Evolutionary conservation across 768 basidiomycete species (phyloP).

Genomic region (Kwoniella pini): DNA sequence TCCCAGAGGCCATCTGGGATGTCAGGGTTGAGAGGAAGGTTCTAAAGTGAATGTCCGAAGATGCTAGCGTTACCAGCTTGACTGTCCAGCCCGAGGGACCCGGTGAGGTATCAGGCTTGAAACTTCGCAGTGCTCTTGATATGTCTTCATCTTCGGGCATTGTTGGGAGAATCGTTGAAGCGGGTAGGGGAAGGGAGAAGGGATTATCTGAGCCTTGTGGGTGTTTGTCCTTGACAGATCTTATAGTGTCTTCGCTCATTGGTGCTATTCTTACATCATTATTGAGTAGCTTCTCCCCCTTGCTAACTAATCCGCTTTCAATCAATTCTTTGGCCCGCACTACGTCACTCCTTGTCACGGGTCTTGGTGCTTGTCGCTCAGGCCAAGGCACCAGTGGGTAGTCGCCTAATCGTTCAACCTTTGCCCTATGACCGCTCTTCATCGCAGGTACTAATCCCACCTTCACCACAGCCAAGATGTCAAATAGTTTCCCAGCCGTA

Average conservation of each 20-base stretch:
- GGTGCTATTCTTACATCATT: background rate
- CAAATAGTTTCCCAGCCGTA: background rate
- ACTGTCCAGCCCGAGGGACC: constrained; percentile 10
- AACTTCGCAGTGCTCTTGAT: background rate
- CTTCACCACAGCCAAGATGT: constrained; percentile 1
- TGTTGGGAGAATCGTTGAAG: constrained; percentile 54
- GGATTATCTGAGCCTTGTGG: background rate
- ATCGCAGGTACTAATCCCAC: constrained; percentile 1
- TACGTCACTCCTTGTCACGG: background rate
- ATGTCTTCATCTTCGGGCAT: constrained; percentile 7
- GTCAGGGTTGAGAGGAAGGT: constrained; percentile 1
- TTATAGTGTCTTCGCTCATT: background rate
- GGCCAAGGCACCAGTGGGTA: background rate
- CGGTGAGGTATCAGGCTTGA: background rate
- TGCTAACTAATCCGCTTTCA: constrained; percentile 6
- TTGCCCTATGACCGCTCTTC: background rate
- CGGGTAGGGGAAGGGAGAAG: background rate
- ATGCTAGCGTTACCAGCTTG: background rate
- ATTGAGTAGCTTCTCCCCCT: constrained; percentile 6
- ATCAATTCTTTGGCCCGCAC: background rate
- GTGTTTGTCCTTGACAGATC: constrained; percentile 1
- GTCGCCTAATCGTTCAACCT: background rate
- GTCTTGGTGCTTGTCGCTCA: background rate
- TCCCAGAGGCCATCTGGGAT: background rate
- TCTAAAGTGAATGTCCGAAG: background rate